Evolutionary conservation across 2,329 filamentous ascomycete species (phyloP).

Genomic region (Eutypella sp.): DNA sequence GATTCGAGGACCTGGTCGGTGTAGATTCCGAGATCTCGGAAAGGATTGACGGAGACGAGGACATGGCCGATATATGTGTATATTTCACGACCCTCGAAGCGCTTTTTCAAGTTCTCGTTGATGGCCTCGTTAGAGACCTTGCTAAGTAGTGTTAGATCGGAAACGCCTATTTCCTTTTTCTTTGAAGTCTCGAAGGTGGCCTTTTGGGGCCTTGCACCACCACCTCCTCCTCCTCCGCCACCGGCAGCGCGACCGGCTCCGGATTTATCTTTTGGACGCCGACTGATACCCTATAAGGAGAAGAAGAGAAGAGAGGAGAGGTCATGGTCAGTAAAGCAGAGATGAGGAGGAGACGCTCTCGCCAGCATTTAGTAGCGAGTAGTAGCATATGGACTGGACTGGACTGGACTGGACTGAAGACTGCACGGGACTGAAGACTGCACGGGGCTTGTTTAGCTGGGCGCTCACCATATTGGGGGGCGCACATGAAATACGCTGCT

Average conservation of each 20-base stretch:
- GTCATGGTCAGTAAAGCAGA: constrained; percentile 1
- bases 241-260: constrained; percentile 37
- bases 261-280: constrained; percentile 44
- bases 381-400: too few species aligned
- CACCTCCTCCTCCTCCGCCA: constrained; percentile 30
- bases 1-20: constrained; percentile 89
- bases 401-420: too few species aligned
- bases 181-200: constrained; percentile 93
- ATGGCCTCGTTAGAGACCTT: constrained; percentile 99
- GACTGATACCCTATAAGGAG: constrained; percentile 40
- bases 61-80: constrained; percentile 99
- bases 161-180: constrained; percentile 99
- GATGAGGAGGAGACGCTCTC: too few species aligned
- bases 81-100: constrained; percentile 95
- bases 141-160: constrained; percentile 93
- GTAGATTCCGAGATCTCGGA: constrained; percentile 96
- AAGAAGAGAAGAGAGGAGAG: constrained; percentile 11
- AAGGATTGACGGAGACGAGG: constrained; percentile 97
- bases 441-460: too few species aligned
- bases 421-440: too few species aligned
- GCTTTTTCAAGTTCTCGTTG: constrained; percentile 97
- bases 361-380: too few species aligned
- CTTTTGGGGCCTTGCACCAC: constrained; percentile 74
- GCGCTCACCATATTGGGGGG: constrained; percentile 19
- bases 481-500: constrained; percentile 26